These are phyloP conservation scores for Tieghemostelium lacteum DNA, from an alignment of 78 protist genomes.

Conservation along the genomic window DNA sequence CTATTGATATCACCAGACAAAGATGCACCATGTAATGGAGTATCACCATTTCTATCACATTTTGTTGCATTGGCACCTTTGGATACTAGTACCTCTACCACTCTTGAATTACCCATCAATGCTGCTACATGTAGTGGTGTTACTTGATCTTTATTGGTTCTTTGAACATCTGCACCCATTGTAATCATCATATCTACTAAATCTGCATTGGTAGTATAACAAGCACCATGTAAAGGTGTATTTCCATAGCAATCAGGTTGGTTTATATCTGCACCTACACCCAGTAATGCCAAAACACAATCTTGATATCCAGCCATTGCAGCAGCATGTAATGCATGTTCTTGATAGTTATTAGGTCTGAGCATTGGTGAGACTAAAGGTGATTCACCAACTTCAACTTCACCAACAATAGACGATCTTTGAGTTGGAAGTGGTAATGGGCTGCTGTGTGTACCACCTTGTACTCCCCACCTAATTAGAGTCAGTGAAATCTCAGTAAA, in stretches of 20 bases:
- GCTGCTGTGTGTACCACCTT: constrained; percentile 2
- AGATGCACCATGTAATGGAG: constrained; percentile 68
- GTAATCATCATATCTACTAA: constrained; percentile 74
- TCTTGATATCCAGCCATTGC: constrained; percentile 71
- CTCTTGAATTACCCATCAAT: constrained; percentile 53
- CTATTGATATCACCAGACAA: constrained; percentile 44
- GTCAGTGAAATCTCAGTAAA: constrained; percentile 65
- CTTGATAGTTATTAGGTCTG: constrained; percentile 46
- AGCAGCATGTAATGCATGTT: constrained; percentile 63
- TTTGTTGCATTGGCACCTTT: constrained; percentile 28
- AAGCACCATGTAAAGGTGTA: constrained; percentile 71
- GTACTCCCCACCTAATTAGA: constrained; percentile 68
- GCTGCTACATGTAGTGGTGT: constrained; percentile 75
- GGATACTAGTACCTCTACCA: constrained; percentile 45
- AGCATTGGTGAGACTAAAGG: constrained; percentile 71
- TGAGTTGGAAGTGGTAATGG: background rate
- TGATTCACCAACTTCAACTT: constrained; percentile 43
- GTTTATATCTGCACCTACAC: constrained; percentile 72
- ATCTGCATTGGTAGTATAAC: constrained; percentile 47
- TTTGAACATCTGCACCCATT: constrained; percentile 72
- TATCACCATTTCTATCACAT: constrained; percentile 71
- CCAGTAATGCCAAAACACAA: constrained; percentile 59
- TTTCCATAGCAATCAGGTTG: constrained; percentile 67
- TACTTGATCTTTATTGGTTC: constrained; percentile 70
- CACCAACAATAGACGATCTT: background rate